phyloP scores from a whole-genome alignment of 2,329 filamentous ascomycete genomes.

The Clonostachys solani region DNA sequence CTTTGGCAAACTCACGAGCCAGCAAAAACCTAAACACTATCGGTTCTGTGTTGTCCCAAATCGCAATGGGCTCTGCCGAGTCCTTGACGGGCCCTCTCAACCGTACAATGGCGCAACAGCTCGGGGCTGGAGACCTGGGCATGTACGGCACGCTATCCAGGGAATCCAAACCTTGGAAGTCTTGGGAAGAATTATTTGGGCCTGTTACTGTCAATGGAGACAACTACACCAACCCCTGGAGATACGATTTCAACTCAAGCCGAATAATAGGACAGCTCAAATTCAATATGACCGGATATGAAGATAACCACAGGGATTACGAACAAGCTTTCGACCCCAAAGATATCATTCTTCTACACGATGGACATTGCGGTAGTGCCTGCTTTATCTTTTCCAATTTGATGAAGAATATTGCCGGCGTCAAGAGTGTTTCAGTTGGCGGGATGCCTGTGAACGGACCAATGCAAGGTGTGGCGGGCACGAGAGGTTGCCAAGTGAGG shows the following conservation, averaged over 20 bases:
- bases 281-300: constrained; percentile 43
- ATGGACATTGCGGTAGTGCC: constrained; percentile 56
- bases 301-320: neutral
- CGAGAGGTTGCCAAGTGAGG: constrained; percentile 44
- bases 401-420: constrained; percentile 43
- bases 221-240: neutral
- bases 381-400: constrained; percentile 55
- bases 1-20: constrained; percentile 3
- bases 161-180: neutral
- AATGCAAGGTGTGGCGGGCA: constrained; percentile 56
- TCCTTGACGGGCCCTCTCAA: too few species aligned
- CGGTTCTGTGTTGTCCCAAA: too few species aligned
- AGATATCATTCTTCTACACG: constrained; percentile 38
- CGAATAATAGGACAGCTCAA: constrained; percentile 29
- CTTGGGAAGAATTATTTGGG: too few species aligned
- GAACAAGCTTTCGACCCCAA: constrained; percentile 23
- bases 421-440: constrained; percentile 54
- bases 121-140: neutral
- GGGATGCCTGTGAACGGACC: constrained; percentile 44
- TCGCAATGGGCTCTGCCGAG: too few species aligned
- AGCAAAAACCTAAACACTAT: neutral
- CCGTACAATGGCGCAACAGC: too few species aligned
- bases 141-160: constrained; percentile 1
- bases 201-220: constrained; percentile 11
- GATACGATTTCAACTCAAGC: constrained; percentile 14